Evolutionary conservation across 2,329 filamentous ascomycete genomes (phyloP).

Genomic region (Fusarium sp.): DNA sequence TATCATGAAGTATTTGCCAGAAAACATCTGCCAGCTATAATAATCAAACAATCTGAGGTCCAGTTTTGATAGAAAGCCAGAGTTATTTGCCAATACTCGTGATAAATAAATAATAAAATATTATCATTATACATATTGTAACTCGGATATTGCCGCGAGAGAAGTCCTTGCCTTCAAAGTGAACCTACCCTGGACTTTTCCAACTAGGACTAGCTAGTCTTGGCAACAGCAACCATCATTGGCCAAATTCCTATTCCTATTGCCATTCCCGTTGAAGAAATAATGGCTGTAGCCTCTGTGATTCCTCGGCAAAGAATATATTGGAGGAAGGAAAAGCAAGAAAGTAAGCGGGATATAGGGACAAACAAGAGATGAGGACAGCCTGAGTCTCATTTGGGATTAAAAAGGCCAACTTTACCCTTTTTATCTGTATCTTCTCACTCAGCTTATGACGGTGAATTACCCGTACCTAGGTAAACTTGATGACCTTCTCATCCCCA

Average conservation of each 20-base stretch:
- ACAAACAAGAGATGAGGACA: neutral
- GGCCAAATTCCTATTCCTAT: neutral
- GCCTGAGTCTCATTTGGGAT: neutral
- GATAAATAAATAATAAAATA: neutral
- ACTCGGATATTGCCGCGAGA: too few species aligned
- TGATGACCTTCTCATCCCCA: conserved; percentile 16
- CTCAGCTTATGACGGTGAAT: conserved; percentile 22
- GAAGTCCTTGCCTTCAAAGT: neutral
- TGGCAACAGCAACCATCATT: neutral
- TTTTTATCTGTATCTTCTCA: conserved; percentile 17
- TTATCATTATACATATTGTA: neutral
- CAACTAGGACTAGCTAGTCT: conserved; percentile 6
- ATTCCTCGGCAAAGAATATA: neutral
- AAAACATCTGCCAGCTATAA: too few species aligned
- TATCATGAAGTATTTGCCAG: too few species aligned
- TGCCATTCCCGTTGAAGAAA: conserved; percentile 8
- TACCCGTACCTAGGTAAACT: neutral
- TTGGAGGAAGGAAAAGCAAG: neutral
- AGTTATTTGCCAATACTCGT: neutral
- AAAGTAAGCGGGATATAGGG: neutral
- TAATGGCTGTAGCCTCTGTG: neutral
- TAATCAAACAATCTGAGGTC: too few species aligned
- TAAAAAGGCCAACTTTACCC: neutral
- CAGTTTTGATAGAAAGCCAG: too few species aligned
- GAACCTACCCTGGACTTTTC: conserved; percentile 23